phyloP scores from a whole-genome alignment of 495 filamentous ascomycete species.

The Aspergillus campestris region DNA sequence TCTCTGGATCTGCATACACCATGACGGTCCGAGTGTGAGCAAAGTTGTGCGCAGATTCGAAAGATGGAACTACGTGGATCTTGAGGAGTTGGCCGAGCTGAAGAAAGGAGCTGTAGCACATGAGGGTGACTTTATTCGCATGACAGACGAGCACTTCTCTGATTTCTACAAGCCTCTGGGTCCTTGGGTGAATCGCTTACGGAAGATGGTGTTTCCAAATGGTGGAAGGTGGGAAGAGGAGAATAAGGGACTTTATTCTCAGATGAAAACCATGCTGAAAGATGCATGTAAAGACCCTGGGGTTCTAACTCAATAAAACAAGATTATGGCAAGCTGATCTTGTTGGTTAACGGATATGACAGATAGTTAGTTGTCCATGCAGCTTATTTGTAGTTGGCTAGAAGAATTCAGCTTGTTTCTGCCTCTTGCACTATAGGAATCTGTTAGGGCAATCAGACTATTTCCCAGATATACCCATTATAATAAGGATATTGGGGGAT shows the following conservation, averaged over 20 bases:
- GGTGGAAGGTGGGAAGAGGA: background rate
- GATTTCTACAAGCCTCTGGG: constrained; percentile 1
- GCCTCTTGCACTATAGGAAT: too few species aligned
- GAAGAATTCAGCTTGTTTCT: too few species aligned
- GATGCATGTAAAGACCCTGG: background rate
- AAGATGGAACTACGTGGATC: constrained; percentile 17
- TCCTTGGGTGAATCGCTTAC: constrained; percentile 1
- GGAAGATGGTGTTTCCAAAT: constrained; percentile 2
- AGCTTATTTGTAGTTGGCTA: too few species aligned
- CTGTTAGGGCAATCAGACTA: too few species aligned
- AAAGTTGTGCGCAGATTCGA: constrained; percentile 14
- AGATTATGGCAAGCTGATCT: too few species aligned
- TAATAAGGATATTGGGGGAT: too few species aligned
- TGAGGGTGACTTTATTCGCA: constrained; percentile 1
- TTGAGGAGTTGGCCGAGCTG: constrained; percentile 11
- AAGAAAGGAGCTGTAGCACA: constrained; percentile 8
- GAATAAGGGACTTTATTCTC: background rate
- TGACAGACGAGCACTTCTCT: background rate
- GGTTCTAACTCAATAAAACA: too few species aligned
- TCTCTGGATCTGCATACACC: constrained; percentile 41
- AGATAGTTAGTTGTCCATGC: too few species aligned
- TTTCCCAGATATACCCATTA: too few species aligned
- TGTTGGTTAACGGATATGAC: too few species aligned
- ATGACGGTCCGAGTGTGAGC: constrained; percentile 14
- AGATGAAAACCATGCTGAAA: background rate